phyloP scores from a whole-genome alignment of 345 rosid species.

The Eucalyptus tenuipes region DNA sequence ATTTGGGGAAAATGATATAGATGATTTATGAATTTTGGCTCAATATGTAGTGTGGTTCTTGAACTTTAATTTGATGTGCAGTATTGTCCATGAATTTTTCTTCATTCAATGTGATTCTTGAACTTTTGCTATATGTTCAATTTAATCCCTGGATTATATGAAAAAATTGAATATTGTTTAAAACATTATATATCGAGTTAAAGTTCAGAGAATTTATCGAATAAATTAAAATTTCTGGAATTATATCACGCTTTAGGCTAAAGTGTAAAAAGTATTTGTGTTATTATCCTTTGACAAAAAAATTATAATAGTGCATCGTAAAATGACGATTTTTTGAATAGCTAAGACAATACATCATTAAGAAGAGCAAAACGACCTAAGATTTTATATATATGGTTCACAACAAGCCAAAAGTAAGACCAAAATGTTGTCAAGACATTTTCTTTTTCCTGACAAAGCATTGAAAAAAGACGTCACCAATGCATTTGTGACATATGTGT shows the following conservation, averaged over 20 bases:
- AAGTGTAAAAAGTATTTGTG: not conserved
- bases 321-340: not conserved
- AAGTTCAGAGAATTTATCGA: too few relatives aligned
- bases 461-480: not conserved
- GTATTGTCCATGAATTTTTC: too few relatives aligned
- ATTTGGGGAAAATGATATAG: not conserved
- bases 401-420: not conserved
- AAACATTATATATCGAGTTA: too few relatives aligned
- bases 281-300: not conserved
- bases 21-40: too few relatives aligned
- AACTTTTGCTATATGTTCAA: too few relatives aligned
- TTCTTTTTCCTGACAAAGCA: not conserved
- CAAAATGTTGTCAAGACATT: not conserved
- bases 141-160: rapidly evolving
- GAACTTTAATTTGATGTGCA: rapidly evolving
- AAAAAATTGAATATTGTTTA: too few relatives aligned
- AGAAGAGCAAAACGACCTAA: not conserved
- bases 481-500: too few relatives aligned
- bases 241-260: too few relatives aligned
- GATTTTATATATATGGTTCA: not conserved
- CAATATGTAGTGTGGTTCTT: too few relatives aligned
- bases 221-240: too few relatives aligned
- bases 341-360: not conserved
- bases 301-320: not conserved
- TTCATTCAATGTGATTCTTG: rapidly evolving